These are phyloP conservation scores for Eimeria falciformis DNA, from an alignment of 169 alveolate genomes.

Conservation along the genomic window DNA sequence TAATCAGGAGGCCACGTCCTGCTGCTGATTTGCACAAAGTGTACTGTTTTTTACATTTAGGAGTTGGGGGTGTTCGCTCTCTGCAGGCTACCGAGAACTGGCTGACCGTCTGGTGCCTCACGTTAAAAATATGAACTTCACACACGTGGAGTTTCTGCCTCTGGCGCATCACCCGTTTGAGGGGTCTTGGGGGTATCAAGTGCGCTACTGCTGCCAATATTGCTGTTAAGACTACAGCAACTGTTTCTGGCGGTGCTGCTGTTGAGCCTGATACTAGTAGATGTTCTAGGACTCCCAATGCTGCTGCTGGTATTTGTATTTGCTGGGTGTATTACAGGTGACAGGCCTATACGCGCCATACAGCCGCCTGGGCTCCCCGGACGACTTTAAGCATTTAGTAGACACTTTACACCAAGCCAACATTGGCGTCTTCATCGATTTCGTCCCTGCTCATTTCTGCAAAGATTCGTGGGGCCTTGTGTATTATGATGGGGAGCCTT, in stretches of 20 bases:
- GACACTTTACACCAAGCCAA: slow-evolving; percentile 83
- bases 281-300: neutral
- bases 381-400: slow-evolving; percentile 84
- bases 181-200: slow-evolving; percentile 88
- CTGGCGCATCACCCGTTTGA: slow-evolving; percentile 87
- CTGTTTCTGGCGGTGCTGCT: neutral
- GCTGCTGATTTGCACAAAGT: neutral
- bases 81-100: slow-evolving; percentile 81
- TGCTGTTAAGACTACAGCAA: neutral
- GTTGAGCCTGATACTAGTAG: neutral
- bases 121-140: slow-evolving; percentile 81
- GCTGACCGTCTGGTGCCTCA: slow-evolving; percentile 84
- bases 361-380: slow-evolving; percentile 85
- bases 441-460: slow-evolving; percentile 86
- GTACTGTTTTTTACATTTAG: neutral
- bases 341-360: slow-evolving; percentile 85
- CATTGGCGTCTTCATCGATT: slow-evolving; percentile 85
- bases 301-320: neutral
- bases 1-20: neutral
- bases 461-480: slow-evolving; percentile 86
- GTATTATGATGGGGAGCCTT: slow-evolving; percentile 84
- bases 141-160: slow-evolving; percentile 87
- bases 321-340: slow-evolving; percentile 68
- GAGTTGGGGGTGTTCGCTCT: neutral
- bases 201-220: slow-evolving; percentile 2